These are phyloP conservation scores for Cytospora paraplurivora DNA, from an alignment of 2,329 filamentous ascomycete genomes.

Conservation along the genomic window DNA sequence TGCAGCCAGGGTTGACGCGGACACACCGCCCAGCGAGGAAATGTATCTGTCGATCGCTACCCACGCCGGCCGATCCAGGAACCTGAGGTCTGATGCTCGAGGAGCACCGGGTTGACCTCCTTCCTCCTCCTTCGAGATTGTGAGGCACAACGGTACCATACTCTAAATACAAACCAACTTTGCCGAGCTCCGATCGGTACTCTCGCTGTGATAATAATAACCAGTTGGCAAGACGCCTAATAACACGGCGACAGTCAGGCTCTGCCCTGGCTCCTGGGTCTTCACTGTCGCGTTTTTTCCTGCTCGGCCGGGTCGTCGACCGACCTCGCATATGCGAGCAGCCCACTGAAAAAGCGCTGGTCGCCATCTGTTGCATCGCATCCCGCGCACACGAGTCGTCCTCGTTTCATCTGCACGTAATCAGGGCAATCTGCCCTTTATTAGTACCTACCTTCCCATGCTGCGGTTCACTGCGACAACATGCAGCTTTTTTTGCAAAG, in stretches of 20 bases:
- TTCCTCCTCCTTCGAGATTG: not conserved
- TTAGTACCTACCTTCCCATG: conserved; percentile 23
- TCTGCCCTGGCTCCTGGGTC: not conserved
- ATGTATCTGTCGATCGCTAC: conserved; percentile 4
- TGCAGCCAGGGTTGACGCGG: conserved; percentile 13
- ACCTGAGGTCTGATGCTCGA: not conserved
- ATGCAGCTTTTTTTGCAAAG: not conserved
- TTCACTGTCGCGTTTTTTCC: not conserved
- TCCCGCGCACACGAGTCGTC: not conserved
- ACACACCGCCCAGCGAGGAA: conserved; percentile 11
- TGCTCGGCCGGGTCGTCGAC: not conserved
- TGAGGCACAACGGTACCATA: not conserved
- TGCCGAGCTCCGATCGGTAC: not conserved
- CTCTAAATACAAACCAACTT: not conserved
- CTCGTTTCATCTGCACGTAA: conserved; percentile 28
- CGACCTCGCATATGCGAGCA: not conserved
- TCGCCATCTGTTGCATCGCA: conserved; percentile 6
- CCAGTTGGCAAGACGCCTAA: too few species aligned
- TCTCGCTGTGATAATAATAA: not conserved
- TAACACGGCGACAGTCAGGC: not conserved
- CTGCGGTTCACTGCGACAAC: conserved; percentile 13
- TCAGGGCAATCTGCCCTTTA: conserved; percentile 25
- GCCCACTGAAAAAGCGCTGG: not conserved
- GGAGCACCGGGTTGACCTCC: not conserved
- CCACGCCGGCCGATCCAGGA: not conserved